Percentiles rank a stretch among this genome's conserved stretches.
phyloP scores from a whole-genome alignment of 2,329 filamentous ascomycete genomes.

The Cytospora piceae region DNA sequence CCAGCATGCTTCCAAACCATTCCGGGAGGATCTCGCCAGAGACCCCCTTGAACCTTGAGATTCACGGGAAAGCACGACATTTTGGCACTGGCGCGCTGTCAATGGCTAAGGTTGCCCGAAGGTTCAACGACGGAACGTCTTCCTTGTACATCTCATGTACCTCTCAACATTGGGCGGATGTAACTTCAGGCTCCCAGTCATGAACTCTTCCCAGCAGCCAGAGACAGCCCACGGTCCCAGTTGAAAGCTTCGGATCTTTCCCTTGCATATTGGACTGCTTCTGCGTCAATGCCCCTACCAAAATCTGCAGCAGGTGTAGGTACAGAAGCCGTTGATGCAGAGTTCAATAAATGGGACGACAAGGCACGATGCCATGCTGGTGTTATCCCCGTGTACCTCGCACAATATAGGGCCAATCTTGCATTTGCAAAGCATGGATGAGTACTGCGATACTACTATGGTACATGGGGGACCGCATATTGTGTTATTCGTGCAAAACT shows the following conservation, averaged over 20 bases:
- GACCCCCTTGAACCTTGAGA: slow-evolving; percentile 13
- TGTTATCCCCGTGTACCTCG: slow-evolving; percentile 14
- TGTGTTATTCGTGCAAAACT: slow-evolving; percentile 1
- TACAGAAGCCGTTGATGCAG: slow-evolving; percentile 13
- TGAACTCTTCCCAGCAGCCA: slow-evolving; percentile 14
- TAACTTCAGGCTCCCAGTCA: slow-evolving; percentile 7
- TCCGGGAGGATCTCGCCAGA: slow-evolving; percentile 1
- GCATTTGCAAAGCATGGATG: slow-evolving; percentile 13
- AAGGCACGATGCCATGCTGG: slow-evolving; percentile 17
- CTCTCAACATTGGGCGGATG: slow-evolving; percentile 4
- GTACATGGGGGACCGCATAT: neutral
- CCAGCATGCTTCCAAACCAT: neutral
- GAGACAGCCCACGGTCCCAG: slow-evolving; percentile 11
- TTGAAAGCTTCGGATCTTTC: slow-evolving; percentile 17
- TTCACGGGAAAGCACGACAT: slow-evolving; percentile 20
- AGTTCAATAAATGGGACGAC: slow-evolving; percentile 11
- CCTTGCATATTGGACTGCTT: slow-evolving; percentile 22
- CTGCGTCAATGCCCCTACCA: slow-evolving; percentile 1
- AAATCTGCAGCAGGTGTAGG: slow-evolving; percentile 2
- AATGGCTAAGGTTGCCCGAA: slow-evolving; percentile 1
- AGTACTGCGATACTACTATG: neutral
- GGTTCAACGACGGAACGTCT: neutral
- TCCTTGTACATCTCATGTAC: neutral
- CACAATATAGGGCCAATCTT: slow-evolving; percentile 19
- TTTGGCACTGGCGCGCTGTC: slow-evolving; percentile 9